These are phyloP conservation scores for Physcomitrellopsis africana DNA, from an alignment of 225 moss, liverwort and hornwort species.

Conservation along the genomic window DNA sequence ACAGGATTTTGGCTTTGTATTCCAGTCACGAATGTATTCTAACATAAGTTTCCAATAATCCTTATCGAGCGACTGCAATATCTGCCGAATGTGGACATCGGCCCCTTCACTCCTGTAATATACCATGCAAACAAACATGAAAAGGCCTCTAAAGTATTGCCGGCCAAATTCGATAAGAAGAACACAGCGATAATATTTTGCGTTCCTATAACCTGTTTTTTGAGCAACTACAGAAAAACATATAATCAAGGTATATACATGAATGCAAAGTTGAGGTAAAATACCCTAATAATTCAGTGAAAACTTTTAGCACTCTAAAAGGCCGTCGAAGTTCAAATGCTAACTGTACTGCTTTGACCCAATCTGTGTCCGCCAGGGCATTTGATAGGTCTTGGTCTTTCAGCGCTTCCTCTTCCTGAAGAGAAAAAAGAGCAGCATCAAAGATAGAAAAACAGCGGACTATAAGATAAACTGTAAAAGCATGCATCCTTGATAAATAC, in stretches of 20 bases:
- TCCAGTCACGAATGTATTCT: constrained; percentile 93
- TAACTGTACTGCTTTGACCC: constrained; percentile 84
- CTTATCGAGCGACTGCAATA: constrained; percentile 72
- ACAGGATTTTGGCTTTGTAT: constrained; percentile 92
- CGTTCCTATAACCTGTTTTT: not conserved
- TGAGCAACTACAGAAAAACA: constrained; percentile 7
- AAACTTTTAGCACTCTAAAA: constrained; percentile 80
- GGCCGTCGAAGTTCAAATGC: constrained; percentile 95
- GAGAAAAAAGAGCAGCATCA: not conserved
- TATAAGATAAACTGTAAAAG: constrained; percentile 13
- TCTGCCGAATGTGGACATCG: constrained; percentile 52
- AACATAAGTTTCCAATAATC: constrained; percentile 84
- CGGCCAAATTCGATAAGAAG: not conserved
- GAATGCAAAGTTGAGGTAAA: not conserved
- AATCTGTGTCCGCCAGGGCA: constrained; percentile 87
- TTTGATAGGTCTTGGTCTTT: constrained; percentile 93
- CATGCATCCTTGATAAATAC: constrained; percentile 5
- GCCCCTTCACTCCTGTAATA: constrained; percentile 61
- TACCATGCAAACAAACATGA: constrained; percentile 1
- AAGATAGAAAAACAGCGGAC: not conserved
- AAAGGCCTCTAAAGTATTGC: not conserved
- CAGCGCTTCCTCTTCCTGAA: constrained; percentile 83
- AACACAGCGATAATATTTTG: not conserved
- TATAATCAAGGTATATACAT: not conserved
- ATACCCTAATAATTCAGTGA: constrained; percentile 82